phyloP scores from a whole-genome alignment of 352 stramenopile species.

The Pythium folliculosum region DNA sequence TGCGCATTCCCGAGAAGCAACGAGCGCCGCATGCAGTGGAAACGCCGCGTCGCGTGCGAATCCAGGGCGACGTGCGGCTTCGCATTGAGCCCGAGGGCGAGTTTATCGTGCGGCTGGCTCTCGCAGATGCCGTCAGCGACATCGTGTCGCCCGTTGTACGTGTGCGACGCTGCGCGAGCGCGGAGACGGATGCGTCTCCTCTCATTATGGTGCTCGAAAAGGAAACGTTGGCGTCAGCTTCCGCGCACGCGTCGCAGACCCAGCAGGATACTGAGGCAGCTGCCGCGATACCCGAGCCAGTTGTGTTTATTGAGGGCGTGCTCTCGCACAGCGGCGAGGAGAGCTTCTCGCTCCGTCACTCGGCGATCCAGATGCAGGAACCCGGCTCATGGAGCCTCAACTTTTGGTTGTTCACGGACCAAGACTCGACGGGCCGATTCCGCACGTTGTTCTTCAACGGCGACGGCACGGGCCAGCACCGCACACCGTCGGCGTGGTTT shows the following conservation, averaged over 20 bases:
- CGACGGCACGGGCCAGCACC: conserved; percentile 52
- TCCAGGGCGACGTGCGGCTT: conserved; percentile 25
- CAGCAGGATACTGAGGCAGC: not conserved
- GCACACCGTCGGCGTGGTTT: conserved; percentile 84
- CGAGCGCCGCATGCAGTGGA: too few species aligned
- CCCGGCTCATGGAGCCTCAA: conserved; percentile 62
- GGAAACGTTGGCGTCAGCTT: not conserved
- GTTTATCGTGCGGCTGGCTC: conserved; percentile 34
- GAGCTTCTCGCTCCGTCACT: conserved; percentile 45
- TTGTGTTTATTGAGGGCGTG: conserved; percentile 46
- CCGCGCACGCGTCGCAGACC: not conserved
- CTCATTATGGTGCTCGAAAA: conserved; percentile 12
- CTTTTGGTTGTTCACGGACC: conserved; percentile 64
- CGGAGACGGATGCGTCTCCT: not conserved
- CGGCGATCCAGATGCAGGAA: conserved; percentile 38
- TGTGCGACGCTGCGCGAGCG: conserved; percentile 9
- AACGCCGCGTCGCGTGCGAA: too few species aligned
- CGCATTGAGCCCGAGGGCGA: conserved; percentile 41
- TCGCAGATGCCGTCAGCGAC: not conserved
- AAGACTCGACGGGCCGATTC: conserved; percentile 59
- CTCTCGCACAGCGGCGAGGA: conserved; percentile 52
- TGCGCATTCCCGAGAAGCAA: conserved; percentile 15
- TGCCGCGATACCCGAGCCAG: conserved; percentile 29
- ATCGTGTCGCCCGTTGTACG: not conserved
- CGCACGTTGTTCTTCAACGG: conserved; percentile 86